Conservation (phyloP, 108 stramenopile genomes). For the Skeletonema tropicum region DNA sequence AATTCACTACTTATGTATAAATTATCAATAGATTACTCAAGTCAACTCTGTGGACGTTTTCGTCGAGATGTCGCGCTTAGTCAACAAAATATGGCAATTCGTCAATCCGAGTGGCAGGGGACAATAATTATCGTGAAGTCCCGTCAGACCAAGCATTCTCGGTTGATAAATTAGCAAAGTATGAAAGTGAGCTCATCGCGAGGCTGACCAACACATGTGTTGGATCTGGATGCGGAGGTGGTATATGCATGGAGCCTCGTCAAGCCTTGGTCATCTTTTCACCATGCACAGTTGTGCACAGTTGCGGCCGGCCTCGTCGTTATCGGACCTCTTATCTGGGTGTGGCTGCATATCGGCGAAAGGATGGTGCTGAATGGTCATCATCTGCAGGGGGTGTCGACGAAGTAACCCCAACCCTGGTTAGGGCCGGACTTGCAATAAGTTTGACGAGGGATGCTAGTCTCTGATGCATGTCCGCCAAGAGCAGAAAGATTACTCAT, state of each 20-base stretch:
- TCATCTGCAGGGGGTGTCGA: background rate
- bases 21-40: background rate
- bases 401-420: slow-evolving; percentile 13
- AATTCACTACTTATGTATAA: background rate
- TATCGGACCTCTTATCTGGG: background rate
- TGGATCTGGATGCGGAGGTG: background rate
- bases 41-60: background rate
- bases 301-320: background rate
- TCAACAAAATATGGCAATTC: background rate
- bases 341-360: background rate
- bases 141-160: background rate
- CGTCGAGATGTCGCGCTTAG: background rate
- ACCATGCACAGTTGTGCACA: background rate
- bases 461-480: background rate
- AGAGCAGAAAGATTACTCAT: slow-evolving; percentile 9
- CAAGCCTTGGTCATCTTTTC: background rate
- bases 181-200: background rate
- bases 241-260: background rate
- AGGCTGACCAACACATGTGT: background rate
- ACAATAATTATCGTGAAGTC: background rate
- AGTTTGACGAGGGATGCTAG: background rate
- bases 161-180: background rate
- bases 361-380: background rate
- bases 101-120: background rate
- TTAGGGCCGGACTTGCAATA: background rate